Evolutionary conservation across 495 filamentous ascomycete genomes (phyloP).

Genomic region (Talaromyces proteolyticus): DNA sequence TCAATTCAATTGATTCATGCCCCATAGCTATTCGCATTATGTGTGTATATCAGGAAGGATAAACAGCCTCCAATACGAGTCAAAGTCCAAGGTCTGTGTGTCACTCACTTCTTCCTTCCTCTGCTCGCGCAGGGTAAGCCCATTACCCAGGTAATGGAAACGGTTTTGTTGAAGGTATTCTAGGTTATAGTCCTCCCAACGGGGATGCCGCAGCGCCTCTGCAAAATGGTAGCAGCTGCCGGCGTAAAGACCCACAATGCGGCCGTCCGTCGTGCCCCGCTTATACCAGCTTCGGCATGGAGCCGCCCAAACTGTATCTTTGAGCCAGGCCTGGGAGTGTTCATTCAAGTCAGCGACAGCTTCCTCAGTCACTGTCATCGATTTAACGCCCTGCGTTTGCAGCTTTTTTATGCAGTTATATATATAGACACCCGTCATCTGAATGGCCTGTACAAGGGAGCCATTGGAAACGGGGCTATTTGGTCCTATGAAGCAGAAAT

Average conservation of each 20-base stretch:
- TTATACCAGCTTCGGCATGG: slow-evolving; percentile 36
- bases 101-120: too few relatives aligned
- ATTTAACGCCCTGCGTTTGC: slow-evolving; percentile 35
- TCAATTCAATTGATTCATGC: too few relatives aligned
- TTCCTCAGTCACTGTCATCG: slow-evolving; percentile 26
- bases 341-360: slow-evolving; percentile 40
- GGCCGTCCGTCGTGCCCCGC: slow-evolving; percentile 10
- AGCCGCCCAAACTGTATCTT: slow-evolving; percentile 37
- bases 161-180: slow-evolving; percentile 30
- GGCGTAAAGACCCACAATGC: slow-evolving; percentile 12
- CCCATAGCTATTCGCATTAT: too few relatives aligned
- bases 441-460: slow-evolving; percentile 11
- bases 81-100: too few relatives aligned
- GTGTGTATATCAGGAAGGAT: too few relatives aligned
- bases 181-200: slow-evolving; percentile 43
- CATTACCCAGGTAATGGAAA: slow-evolving; percentile 43
- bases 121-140: too few relatives aligned
- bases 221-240: slow-evolving; percentile 38
- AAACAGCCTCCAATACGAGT: too few relatives aligned
- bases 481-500: slow-evolving; percentile 2
- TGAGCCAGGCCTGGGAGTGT: slow-evolving; percentile 41
- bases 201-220: slow-evolving; percentile 36
- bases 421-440: slow-evolving; percentile 43
- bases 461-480: slow-evolving; percentile 6
- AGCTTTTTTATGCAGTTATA: slow-evolving; percentile 34